phyloP scores from a whole-genome alignment of 441 rosid genomes.

The Arabidopsis lyrata region DNA sequence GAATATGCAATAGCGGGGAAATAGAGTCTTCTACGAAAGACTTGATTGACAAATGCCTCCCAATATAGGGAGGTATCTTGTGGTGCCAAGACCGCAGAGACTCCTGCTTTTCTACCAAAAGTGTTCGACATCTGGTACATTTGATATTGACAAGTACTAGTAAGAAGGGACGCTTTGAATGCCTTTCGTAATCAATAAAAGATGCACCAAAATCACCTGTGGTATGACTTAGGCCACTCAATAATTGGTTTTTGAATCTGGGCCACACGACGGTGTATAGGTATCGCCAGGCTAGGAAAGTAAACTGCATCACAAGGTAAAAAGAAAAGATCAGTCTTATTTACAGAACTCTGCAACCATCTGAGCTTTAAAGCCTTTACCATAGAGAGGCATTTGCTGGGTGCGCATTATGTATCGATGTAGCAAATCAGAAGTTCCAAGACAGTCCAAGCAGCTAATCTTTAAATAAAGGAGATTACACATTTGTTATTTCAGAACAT shows the following conservation, averaged over 20 bases:
- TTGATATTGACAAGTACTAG: conserved; percentile 36
- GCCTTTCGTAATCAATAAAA: conserved; percentile 23
- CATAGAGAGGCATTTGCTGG: conserved; percentile 77
- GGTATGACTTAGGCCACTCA: conserved; percentile 94
- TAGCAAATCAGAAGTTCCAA: conserved; percentile 80
- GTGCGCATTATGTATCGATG: conserved; percentile 79
- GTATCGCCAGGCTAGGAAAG: conserved; percentile 72
- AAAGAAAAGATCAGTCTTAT: conserved; percentile 12
- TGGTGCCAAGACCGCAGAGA: conserved; percentile 77
- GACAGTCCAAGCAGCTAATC: conserved; percentile 81
- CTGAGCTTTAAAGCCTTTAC: conserved; percentile 48
- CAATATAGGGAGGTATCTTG: conserved; percentile 74
- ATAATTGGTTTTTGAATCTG: conserved; percentile 88
- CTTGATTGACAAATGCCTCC: conserved; percentile 82
- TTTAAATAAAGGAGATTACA: conserved; percentile 45
- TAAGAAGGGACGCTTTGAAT: conserved; percentile 35
- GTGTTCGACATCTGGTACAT: conserved; percentile 73
- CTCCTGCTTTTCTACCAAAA: conserved; percentile 72
- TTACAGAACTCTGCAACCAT: conserved; percentile 13
- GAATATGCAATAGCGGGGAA: conserved; percentile 80
- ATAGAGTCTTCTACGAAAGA: conserved; percentile 79
- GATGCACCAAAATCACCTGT: conserved; percentile 60
- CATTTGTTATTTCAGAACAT: conserved; percentile 36
- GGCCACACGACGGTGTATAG: conserved; percentile 72
- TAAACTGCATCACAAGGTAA: conserved; percentile 63